Conservation (phyloP, 176 grass and related monocot genomes). For the Musa beccarii region DNA sequence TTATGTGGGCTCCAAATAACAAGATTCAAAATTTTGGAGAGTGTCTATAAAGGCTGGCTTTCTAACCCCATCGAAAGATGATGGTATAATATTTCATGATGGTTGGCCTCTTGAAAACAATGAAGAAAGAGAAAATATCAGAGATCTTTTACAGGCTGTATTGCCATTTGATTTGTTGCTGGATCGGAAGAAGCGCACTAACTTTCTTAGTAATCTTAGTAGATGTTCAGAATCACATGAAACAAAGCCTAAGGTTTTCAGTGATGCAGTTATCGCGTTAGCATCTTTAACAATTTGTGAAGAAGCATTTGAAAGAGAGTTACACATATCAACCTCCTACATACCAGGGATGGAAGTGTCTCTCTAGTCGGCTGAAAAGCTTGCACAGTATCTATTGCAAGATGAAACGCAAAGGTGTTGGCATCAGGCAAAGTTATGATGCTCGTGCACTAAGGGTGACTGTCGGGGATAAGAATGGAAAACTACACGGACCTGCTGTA, state of each 20-base stretch:
- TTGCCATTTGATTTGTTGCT: slow-evolving; percentile 94
- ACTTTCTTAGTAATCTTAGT: slow-evolving; percentile 79
- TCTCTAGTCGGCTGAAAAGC: slow-evolving; percentile 91
- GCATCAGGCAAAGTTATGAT: slow-evolving; percentile 79
- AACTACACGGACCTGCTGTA: slow-evolving; percentile 91
- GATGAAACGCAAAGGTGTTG: slow-evolving; percentile 93
- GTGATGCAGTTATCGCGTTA: slow-evolving; percentile 58
- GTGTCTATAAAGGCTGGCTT: slow-evolving; percentile 53
- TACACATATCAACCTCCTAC: slow-evolving; percentile 93
- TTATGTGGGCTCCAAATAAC: slow-evolving; percentile 75
- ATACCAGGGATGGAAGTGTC: slow-evolving; percentile 98
- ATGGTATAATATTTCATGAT: slow-evolving; percentile 27
- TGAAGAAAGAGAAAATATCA: slow-evolving; percentile 57
- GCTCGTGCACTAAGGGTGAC: slow-evolving; percentile 90
- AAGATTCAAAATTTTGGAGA: slow-evolving; percentile 58
- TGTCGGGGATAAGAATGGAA: slow-evolving; percentile 87
- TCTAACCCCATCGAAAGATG: slow-evolving; percentile 37
- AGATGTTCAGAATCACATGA: slow-evolving; percentile 53
- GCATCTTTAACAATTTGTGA: slow-evolving; percentile 89
- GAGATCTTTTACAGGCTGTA: slow-evolving; percentile 75
- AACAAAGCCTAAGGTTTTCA: slow-evolving; percentile 56
- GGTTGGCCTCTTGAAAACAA: slow-evolving; percentile 35
- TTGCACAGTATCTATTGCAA: slow-evolving; percentile 92
- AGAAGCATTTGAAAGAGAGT: slow-evolving; percentile 86
- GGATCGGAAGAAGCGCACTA: slow-evolving; percentile 74